These are phyloP conservation scores for Thraustochytrium sp. DNA, from an alignment of 352 stramenopile species.

Conservation along the genomic window DNA sequence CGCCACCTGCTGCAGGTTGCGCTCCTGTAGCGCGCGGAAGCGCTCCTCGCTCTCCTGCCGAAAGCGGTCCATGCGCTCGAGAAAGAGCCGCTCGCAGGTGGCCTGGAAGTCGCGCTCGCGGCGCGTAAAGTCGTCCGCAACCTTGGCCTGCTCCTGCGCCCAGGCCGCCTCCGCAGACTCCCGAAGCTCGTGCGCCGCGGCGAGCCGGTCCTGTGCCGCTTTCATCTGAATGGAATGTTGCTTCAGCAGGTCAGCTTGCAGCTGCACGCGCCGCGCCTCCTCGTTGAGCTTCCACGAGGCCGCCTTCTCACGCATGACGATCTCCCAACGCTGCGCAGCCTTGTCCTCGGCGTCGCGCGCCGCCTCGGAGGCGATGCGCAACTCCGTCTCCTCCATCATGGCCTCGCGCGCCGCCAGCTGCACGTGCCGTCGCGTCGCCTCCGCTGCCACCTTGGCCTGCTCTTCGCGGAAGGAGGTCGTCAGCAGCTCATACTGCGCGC, in stretches of 20 bases:
- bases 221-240: neutral
- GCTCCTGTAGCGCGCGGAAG: neutral
- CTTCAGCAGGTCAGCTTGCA: neutral
- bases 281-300: neutral
- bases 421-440: neutral
- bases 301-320: neutral
- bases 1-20: neutral
- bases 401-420: neutral
- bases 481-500: neutral
- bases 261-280: neutral
- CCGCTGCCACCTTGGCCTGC: neutral
- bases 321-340: neutral
- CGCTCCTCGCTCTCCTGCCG: neutral
- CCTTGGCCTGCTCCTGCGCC: neutral
- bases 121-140: neutral
- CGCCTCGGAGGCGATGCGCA: neutral
- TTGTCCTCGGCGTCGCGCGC: neutral
- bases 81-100: neutral
- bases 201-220: neutral
- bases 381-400: neutral
- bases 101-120: neutral
- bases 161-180: slow-evolving; percentile 7
- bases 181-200: neutral
- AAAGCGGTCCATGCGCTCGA: slow-evolving; percentile 25
- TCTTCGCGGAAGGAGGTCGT: neutral